Percentiles rank a stretch among this genome's conserved stretches.
phyloP scores from a whole-genome alignment of 2,329 filamentous ascomycete genomes.

The Verticillium tricorpus region DNA sequence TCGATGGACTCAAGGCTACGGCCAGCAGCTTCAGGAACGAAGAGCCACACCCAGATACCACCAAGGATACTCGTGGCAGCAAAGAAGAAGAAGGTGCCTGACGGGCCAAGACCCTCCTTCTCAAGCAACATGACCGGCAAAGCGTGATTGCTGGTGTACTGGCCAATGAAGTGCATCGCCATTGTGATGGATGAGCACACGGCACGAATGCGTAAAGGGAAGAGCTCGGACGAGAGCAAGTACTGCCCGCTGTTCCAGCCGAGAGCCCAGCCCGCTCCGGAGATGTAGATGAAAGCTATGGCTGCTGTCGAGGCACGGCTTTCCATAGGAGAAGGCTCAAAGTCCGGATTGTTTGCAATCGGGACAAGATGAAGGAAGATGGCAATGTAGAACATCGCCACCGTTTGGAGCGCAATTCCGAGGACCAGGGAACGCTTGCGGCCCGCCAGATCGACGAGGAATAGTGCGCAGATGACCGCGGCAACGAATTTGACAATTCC shows the following conservation, averaged over 20 bases:
- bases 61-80: slow-evolving; percentile 35
- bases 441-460: slow-evolving; percentile 75
- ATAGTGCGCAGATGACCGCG: slow-evolving; percentile 65
- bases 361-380: slow-evolving; percentile 59
- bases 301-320: slow-evolving; percentile 57
- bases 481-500: slow-evolving; percentile 69
- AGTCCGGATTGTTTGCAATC: slow-evolving; percentile 36
- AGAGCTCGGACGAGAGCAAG: slow-evolving; percentile 62
- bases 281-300: slow-evolving; percentile 69
- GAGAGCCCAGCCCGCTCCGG: slow-evolving; percentile 64
- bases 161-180: slow-evolving; percentile 64
- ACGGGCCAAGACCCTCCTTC: slow-evolving; percentile 32
- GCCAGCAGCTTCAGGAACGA: slow-evolving; percentile 61
- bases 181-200: slow-evolving; percentile 58
- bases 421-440: slow-evolving; percentile 62
- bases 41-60: slow-evolving; percentile 59
- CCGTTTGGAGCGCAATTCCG: slow-evolving; percentile 55
- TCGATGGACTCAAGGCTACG: slow-evolving; percentile 57
- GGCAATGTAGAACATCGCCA: slow-evolving; percentile 60
- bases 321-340: slow-evolving; percentile 42
- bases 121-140: slow-evolving; percentile 59
- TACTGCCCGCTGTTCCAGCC: slow-evolving; percentile 70
- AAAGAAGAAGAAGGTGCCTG: slow-evolving; percentile 66
- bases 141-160: slow-evolving; percentile 62
- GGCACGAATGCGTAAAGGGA: slow-evolving; percentile 60